Conservation (phyloP, 179 eudicot genomes). For the Pouteria campechiana region DNA sequence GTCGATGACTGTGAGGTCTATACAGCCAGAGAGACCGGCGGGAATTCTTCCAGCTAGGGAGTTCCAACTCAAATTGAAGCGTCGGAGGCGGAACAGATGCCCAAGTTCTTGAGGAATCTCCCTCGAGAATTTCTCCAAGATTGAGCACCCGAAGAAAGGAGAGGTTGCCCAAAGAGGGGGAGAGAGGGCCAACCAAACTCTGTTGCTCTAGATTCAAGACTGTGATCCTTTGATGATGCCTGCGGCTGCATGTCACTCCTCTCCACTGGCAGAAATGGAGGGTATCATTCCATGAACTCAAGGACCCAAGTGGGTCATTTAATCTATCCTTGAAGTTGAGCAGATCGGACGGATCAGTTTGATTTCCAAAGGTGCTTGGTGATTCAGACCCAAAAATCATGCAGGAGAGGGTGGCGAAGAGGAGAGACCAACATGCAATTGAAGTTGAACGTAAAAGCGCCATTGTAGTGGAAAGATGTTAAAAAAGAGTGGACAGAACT, state of each 20-base stretch:
- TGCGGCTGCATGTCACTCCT: neutral
- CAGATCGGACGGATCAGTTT: no score
- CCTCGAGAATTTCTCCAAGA: neutral
- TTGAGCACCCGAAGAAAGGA: neutral
- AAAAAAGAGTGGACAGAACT: no score
- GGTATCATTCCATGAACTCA: neutral
- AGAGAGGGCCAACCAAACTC: neutral
- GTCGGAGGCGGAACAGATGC: neutral
- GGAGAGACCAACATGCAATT: no score
- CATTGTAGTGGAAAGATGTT: no score
- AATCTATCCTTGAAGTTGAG: neutral
- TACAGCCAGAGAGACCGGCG: neutral
- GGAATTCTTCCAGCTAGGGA: conserved; percentile 6
- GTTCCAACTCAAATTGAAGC: neutral
- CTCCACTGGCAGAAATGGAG: neutral
- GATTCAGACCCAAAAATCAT: no score
- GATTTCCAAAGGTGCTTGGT: no score
- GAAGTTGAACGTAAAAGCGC: no score
- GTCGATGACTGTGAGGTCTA: no score
- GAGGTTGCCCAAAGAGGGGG: neutral
- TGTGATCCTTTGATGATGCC: neutral
- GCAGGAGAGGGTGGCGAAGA: no score
- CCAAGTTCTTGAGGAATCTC: conserved; percentile 3
- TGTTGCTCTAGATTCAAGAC: neutral
- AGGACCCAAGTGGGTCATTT: neutral